phyloP scores from a whole-genome alignment of 805 yeast genomes.

The Schizosaccharomyces cryophilus region DNA sequence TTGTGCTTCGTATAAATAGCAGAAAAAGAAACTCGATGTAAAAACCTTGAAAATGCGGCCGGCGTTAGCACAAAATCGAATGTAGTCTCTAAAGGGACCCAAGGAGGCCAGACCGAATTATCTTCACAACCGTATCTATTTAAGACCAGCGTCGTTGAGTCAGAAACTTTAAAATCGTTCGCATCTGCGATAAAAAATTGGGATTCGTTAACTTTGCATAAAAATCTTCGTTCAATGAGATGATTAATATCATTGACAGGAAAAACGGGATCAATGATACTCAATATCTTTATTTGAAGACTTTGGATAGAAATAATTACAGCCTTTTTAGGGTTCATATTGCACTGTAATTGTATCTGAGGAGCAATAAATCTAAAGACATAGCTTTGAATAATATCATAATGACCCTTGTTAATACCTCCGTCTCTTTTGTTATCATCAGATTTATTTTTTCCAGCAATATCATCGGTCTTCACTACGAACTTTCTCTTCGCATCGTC shows the following conservation, averaged over 20 bases:
- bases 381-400: conserved; percentile 22
- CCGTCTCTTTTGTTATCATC: not conserved
- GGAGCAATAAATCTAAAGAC: conserved; percentile 51
- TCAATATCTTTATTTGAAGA: conserved; percentile 42
- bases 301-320: conserved; percentile 50
- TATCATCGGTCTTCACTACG: conserved; percentile 4
- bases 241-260: conserved; percentile 22
- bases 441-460: not conserved
- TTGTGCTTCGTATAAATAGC: conserved; percentile 33
- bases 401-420: not conserved
- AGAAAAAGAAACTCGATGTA: conserved; percentile 39
- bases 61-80: conserved; percentile 22
- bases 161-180: conserved; percentile 17
- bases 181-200: conserved; percentile 44
- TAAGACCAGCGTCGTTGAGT: conserved; percentile 22
- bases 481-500: conserved; percentile 5
- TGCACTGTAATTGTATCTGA: conserved; percentile 47
- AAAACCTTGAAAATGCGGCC: conserved; percentile 26
- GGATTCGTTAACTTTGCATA: conserved; percentile 42
- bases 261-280: conserved; percentile 27
- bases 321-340: conserved; percentile 29
- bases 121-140: conserved; percentile 35
- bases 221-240: conserved; percentile 40
- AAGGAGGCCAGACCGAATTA: conserved; percentile 52
- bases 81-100: conserved; percentile 54